Percentiles rank a stretch among this genome's conserved stretches.
phyloP scores from a whole-genome alignment of 1,139 yeast species.

The Protomyces macrosporus region DNA sequence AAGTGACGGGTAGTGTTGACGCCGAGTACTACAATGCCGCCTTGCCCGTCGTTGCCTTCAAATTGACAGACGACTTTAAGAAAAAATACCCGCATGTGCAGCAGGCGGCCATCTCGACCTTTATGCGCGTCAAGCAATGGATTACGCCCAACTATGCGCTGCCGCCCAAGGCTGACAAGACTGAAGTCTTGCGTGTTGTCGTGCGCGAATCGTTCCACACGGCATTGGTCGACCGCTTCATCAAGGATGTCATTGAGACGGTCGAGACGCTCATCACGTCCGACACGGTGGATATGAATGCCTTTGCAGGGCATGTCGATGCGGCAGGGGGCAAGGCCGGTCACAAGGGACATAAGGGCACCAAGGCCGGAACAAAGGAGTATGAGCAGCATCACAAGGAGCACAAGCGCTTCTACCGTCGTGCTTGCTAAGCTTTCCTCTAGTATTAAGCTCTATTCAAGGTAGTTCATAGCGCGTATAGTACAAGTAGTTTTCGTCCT shows the following conservation, averaged over 20 bases:
- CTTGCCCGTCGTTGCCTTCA: constrained; percentile 84
- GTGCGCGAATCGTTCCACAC: constrained; percentile 67
- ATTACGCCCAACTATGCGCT: constrained; percentile 86
- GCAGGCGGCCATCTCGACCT: constrained; percentile 67
- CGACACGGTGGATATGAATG: constrained; percentile 23
- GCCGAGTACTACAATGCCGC: constrained; percentile 44
- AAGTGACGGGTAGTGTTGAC: constrained; percentile 35
- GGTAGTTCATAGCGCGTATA: no score
- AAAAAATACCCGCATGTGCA: constrained; percentile 71
- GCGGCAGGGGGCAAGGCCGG: neutral
- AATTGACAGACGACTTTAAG: constrained; percentile 42
- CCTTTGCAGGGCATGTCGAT: constrained; percentile 13
- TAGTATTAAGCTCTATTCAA: no score
- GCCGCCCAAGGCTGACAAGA: constrained; percentile 52
- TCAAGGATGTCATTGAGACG: constrained; percentile 58
- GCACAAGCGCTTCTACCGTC: constrained; percentile 18
- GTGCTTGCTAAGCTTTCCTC: constrained; percentile 5
- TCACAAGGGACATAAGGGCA: constrained; percentile 1
- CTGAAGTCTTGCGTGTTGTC: constrained; percentile 77
- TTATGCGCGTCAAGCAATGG: constrained; percentile 76
- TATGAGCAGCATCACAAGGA: constrained; percentile 14
- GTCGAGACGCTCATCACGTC: constrained; percentile 40
- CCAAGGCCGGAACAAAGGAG: constrained; percentile 16
- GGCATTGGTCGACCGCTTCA: constrained; percentile 65
- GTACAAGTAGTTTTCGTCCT: no score